Percentiles rank a stretch among this genome's conserved stretches.
Conservation (phyloP, 257 asterid genomes). For the Nicotiana paniculata region DNA sequence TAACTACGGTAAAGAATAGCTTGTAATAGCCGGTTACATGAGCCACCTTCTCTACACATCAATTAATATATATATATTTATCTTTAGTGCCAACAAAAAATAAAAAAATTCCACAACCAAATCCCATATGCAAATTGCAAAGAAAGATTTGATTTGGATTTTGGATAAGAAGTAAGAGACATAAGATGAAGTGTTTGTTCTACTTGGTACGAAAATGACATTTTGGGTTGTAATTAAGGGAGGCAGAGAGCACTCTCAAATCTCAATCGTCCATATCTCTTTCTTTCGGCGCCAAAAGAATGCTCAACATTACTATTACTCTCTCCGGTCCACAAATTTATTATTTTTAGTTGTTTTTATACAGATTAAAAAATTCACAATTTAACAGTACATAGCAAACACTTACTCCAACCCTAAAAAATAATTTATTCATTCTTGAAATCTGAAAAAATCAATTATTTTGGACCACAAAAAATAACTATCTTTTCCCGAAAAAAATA, state of each 20-base stretch:
- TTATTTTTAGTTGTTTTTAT: no score
- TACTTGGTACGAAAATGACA: conserved; percentile 24
- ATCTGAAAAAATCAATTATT: no score
- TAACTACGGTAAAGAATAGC: background rate
- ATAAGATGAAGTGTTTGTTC: background rate
- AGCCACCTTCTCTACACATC: no score
- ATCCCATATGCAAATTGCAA: background rate
- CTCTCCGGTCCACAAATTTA: no score
- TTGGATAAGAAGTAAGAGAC: background rate
- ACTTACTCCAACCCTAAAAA: no score
- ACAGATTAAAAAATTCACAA: no score
- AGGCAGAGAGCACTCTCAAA: background rate
- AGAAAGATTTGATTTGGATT: background rate
- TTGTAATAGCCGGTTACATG: no score
- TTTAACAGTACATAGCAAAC: no score
- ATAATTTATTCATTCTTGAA: no score
- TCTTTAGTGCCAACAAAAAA: background rate
- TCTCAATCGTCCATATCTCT: conserved; percentile 3
- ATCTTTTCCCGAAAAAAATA: background rate
- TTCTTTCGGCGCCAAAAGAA: conserved; percentile 42
- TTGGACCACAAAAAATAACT: background rate
- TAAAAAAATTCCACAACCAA: background rate
- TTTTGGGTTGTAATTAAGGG: conserved; percentile 7
- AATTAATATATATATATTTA: no score
- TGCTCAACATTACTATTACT: background rate